Base-by-base conservation (phyloP, 495 filamentous ascomycete species). In the Neurospora sp. region DNA sequence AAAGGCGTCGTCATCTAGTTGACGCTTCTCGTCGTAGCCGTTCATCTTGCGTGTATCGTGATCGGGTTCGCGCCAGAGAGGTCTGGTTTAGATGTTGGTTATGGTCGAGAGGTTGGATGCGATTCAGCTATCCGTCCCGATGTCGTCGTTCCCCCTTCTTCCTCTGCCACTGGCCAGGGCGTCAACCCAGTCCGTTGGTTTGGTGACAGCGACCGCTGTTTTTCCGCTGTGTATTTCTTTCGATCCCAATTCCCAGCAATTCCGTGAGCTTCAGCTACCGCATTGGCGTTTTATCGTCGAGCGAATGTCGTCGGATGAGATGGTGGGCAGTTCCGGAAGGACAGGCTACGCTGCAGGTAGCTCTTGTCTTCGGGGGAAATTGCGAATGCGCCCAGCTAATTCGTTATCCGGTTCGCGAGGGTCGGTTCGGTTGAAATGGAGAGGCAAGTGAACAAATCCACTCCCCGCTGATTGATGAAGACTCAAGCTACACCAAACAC, bases 1-100 rank as follows among this genome's bases (percentile, higher is more conserved):
- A 83, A 97, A 97, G 76, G 89, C 82, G 82, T 91, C 91, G 78
- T 94, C 92, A 80, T 93, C 89, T 76, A 95, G 69, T 40, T 72
- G 66, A n/a, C 60, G 72, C 70, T 78, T 78, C 74, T 91, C 85
- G 75, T 90, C 85, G 54, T 93, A 88, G 75, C 84, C 84, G 83
- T 87, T 83, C 87, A 88, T 89, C 77, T 49, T 73, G 75, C 1
- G 14, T 16, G 12, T 66, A 4, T 35, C 54, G 23, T 62, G 12
- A 16, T 62, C 6, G 23, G 20, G 5, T 12, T 35, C 18, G 12
- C 6, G 54, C 1, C 10, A 11, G 23, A 27, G 35, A 35, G 18
- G 2, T 8, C 0, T 31, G 5, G 54, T 62, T 46, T n/a, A 7
- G 42, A n/a, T n/a, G n/a, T n/a, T 31, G 27, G n/a, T n/a, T 31